These are phyloP conservation scores for Blastomyces parvus DNA, from an alignment of 2,329 filamentous ascomycete species.

Conservation along the genomic window DNA sequence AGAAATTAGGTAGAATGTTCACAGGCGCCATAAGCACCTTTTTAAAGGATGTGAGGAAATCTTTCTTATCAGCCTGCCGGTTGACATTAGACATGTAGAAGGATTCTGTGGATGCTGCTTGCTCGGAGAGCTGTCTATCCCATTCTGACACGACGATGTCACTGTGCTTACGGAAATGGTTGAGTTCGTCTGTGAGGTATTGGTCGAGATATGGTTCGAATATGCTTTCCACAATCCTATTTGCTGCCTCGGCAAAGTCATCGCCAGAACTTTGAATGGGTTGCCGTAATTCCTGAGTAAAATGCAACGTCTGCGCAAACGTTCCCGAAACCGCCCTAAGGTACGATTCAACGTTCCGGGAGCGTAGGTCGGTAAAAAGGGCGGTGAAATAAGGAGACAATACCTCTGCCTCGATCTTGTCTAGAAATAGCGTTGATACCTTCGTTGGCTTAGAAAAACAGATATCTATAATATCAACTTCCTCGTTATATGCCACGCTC, in stretches of 20 bases:
- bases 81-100: constrained; percentile 96
- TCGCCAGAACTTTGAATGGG: constrained; percentile 52
- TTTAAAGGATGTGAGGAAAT: constrained; percentile 92
- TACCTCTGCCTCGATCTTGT: constrained; percentile 71
- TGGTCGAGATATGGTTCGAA: constrained; percentile 92
- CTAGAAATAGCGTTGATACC: constrained; percentile 68
- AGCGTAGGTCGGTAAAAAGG: constrained; percentile 79
- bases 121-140: constrained; percentile 85
- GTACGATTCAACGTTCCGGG: constrained; percentile 64
- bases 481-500: constrained; percentile 68
- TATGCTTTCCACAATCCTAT: constrained; percentile 57
- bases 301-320: constrained; percentile 74
- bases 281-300: constrained; percentile 56
- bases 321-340: constrained; percentile 77
- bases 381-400: constrained; percentile 78
- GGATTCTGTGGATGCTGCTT: constrained; percentile 81
- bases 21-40: constrained; percentile 99
- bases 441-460: constrained; percentile 65
- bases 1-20: constrained; percentile 68
- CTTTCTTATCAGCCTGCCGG: constrained; percentile 87
- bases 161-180: constrained; percentile 68
- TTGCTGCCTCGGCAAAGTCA: constrained; percentile 55
- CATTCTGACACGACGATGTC: constrained; percentile 70
- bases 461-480: constrained; percentile 66
- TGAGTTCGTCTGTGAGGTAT: constrained; percentile 84